Base-by-base conservation (phyloP, 2,329 filamentous ascomycete genomes). In the Aspergillus melleus region DNA sequence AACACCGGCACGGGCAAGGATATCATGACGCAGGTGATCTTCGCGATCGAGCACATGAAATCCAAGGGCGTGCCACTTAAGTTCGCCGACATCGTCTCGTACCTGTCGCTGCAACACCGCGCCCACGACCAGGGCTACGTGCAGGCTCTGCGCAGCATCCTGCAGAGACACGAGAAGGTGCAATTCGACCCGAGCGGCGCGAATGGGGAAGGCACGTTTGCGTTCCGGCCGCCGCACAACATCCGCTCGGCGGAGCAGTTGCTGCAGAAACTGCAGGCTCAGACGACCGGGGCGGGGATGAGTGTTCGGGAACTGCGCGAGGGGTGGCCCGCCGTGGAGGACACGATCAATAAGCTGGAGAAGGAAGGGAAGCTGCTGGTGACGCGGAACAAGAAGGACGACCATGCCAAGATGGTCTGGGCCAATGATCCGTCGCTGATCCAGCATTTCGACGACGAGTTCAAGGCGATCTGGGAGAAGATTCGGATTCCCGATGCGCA, bases 301-400 rank as follows among this genome's bases (percentile, higher is more conserved):
- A 84, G 84, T 42, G 91, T 98, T 63, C 92, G 92, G 74, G 92
- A 97, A 69, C 84, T 99, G 62, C 96, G 96, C 77, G 95, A 99
- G 74, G 95, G 95, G 64, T 99, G 95, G 95, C 88, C 89, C 24
- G 88, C 89, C 68, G 96, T 92, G 70, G 88, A 93, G 61, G 85
- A 89, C 20, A 85, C 90, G 10, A 90, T 99, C 73, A 85, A 90
- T 63, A 82, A 86, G 66, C 83, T 99, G 54, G 94, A 97, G 79
- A 78, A 78, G 46, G 86, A 90, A 73, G 89, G 93, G 71, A 89
- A 89, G 75, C 83, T 98, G 50, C 83, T 98, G 39, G 91, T 97
- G 6, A 90, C 91, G 22, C 87, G 93, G 62, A 93, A 93, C 58
- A 96, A 95, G 79, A 98, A 98, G 80, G 94, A 98, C 74, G 89